Conservation (phyloP, 2,329 filamentous ascomycete genomes). For the Beauveria bassiana region DNA sequence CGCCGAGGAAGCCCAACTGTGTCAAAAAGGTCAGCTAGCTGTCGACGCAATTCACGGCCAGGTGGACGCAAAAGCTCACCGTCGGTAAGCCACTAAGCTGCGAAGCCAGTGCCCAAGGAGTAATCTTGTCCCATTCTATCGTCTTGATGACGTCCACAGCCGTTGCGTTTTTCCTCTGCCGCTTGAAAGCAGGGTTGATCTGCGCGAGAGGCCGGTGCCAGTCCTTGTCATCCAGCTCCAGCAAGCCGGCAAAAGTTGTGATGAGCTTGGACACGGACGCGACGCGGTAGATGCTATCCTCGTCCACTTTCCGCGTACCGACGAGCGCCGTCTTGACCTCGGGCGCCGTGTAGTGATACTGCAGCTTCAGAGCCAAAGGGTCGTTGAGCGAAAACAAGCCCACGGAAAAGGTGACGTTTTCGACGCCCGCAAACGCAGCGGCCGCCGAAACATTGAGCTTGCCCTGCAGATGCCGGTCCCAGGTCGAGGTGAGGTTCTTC, state of each 20-base stretch:
- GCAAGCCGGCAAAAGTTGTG: background rate
- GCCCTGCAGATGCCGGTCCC: background rate
- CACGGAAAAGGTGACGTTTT: conserved; percentile 6
- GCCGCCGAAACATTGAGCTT: background rate
- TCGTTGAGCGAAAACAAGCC: conserved; percentile 7
- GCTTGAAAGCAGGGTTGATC: background rate
- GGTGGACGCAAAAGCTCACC: background rate
- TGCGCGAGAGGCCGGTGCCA: conserved; percentile 3
- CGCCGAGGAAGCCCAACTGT: background rate
- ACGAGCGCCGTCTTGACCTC: background rate
- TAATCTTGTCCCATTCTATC: conserved; percentile 6
- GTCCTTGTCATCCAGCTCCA: background rate
- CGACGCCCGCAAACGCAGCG: background rate
- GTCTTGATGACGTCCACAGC: background rate
- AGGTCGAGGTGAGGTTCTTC: background rate
- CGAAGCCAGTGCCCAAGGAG: conserved; percentile 2
- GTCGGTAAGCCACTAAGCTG: conserved; percentile 8
- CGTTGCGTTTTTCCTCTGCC: background rate
- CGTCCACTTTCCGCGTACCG: background rate
- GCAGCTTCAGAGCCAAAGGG: background rate
- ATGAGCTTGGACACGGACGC: conserved; percentile 6
- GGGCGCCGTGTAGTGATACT: conserved; percentile 1
- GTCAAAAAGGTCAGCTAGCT: background rate
- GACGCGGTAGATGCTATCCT: conserved; percentile 5
- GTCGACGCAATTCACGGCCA: too few relatives aligned